Conservation (phyloP, 2,329 filamentous ascomycete genomes). For the Beauveria sp. region DNA sequence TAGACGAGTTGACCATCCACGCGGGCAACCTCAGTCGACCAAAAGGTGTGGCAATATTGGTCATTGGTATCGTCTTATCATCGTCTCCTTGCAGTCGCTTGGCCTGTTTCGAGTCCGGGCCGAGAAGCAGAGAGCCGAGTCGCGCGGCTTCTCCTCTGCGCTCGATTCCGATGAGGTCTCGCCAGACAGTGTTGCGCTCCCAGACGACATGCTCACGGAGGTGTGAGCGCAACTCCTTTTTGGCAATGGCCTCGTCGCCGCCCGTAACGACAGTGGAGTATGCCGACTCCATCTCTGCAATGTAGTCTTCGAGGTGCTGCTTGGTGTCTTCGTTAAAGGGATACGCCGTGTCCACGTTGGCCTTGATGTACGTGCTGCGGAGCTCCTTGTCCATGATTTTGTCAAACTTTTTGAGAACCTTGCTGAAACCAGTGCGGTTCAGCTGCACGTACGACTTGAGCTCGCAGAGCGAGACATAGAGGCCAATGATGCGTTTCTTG, state of each 20-base stretch:
- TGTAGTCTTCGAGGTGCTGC: conserved; percentile 60
- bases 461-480: conserved; percentile 90
- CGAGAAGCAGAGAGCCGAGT: conserved; percentile 77
- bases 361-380: conserved; percentile 67
- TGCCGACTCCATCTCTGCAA: conserved; percentile 65
- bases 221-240: conserved; percentile 80
- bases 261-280: conserved; percentile 79
- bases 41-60: conserved; percentile 70
- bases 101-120: conserved; percentile 61
- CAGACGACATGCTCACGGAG: conserved; percentile 95
- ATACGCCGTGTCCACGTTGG: conserved; percentile 68
- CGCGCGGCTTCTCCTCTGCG: conserved; percentile 90
- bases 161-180: conserved; percentile 98
- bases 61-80: conserved; percentile 51
- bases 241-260: conserved; percentile 69
- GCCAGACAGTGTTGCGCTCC: conserved; percentile 98
- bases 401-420: conserved; percentile 97
- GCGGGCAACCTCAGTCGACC: conserved; percentile 67
- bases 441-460: conserved; percentile 93
- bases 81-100: conserved; percentile 81
- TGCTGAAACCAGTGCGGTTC: conserved; percentile 93
- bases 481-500: conserved; percentile 80
- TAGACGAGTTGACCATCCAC: conserved; percentile 78
- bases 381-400: conserved; percentile 84
- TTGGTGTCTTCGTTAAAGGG: conserved; percentile 73